Conservation (phyloP, 345 rosid genomes). For the Arabis alpina region DNA sequence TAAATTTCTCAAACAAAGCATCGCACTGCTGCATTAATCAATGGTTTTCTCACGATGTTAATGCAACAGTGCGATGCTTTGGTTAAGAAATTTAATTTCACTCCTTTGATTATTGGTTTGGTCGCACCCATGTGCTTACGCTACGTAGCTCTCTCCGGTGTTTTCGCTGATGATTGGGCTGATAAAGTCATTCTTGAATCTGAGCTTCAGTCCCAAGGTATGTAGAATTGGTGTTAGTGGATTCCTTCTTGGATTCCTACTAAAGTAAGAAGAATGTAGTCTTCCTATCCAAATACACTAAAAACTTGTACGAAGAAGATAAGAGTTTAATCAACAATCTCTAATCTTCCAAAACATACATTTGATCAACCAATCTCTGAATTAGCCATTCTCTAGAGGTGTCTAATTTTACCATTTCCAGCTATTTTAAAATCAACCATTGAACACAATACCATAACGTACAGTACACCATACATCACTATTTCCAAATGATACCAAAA, state of each 20-base stretch:
- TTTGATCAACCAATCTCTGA: slow-evolving; percentile 6
- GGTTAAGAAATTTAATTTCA: slow-evolving; percentile 57
- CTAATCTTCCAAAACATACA: slow-evolving; percentile 8
- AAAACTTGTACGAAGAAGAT: background rate
- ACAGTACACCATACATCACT: background rate
- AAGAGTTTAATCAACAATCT: background rate
- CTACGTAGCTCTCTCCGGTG: slow-evolving; percentile 52
- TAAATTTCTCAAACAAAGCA: slow-evolving; percentile 62
- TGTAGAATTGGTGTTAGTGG: no score
- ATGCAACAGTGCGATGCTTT: slow-evolving; percentile 74
- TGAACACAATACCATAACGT: background rate
- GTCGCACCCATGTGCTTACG: slow-evolving; percentile 64
- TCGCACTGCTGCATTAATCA: slow-evolving; percentile 74
- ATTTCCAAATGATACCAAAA: no score
- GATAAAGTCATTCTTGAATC: slow-evolving; percentile 59
- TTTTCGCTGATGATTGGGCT: slow-evolving; percentile 65
- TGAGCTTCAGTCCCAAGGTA: slow-evolving; percentile 48
- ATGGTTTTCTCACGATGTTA: slow-evolving; percentile 75
- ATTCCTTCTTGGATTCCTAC: no score
- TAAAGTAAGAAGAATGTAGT: no score
- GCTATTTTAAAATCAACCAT: background rate
- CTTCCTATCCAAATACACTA: no score
- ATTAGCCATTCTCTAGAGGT: no score
- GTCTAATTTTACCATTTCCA: no score
- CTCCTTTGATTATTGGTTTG: slow-evolving; percentile 65